Evolutionary conservation across 192 early-diverging fungal species (phyloP).

Genomic region (Jimgerdemannia flammicorona): DNA sequence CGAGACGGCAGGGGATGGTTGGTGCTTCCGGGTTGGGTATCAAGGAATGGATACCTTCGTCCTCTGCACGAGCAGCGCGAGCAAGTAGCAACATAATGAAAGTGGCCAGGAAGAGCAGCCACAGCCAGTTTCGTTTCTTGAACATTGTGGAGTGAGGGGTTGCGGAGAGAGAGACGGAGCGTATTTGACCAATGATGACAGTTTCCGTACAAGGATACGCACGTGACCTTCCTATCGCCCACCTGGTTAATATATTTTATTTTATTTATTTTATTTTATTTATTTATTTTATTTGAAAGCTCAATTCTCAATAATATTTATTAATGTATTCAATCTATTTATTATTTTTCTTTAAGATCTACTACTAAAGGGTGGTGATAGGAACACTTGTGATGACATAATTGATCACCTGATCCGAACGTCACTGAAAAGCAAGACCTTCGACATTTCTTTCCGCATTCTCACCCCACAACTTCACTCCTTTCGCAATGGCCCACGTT

Average conservation of each 20-base stretch:
- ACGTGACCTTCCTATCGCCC: too few relatives aligned
- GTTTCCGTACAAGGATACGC: neutral
- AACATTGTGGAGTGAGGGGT: neutral
- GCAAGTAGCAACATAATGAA: neutral
- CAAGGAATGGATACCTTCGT: neutral
- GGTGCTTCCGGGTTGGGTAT: too few relatives aligned
- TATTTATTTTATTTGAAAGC: too few relatives aligned
- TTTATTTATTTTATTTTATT: too few relatives aligned
- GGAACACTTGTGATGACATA: neutral
- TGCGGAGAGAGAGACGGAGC: neutral
- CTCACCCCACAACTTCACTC: neutral
- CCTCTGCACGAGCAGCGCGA: neutral
- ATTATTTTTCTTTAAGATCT: too few relatives aligned
- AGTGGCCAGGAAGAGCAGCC: neutral
- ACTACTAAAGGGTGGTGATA: too few relatives aligned
- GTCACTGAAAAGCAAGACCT: neutral
- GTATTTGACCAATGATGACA: neutral
- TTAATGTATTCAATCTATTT: too few relatives aligned
- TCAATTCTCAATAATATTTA: too few relatives aligned
- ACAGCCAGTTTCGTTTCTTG: neutral
- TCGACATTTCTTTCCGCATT: neutral
- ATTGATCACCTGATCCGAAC: neutral
- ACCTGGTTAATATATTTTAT: neutral
- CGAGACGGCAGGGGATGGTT: too few relatives aligned
- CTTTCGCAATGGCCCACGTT: slow-evolving; percentile 23